Percentiles rank a stretch among this genome's conserved stretches.
These are phyloP conservation scores for Avena atlantica DNA, from an alignment of 176 grass and related monocot species.

Conservation along the genomic window DNA sequence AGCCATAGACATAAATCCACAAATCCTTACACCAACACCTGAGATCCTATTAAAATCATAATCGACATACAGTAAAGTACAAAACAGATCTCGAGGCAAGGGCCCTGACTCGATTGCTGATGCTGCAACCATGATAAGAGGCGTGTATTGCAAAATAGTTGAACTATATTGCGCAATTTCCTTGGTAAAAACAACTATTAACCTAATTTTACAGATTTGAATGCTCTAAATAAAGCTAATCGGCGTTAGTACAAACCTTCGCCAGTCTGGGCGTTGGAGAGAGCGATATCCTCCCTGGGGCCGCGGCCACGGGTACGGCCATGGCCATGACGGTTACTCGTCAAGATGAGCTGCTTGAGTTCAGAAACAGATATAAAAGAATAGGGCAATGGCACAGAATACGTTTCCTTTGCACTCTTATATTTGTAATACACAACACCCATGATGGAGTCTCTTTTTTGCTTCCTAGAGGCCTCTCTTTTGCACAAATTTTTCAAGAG, in stretches of 20 bases:
- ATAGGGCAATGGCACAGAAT: constrained; percentile 47
- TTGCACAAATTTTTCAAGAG: constrained; percentile 25
- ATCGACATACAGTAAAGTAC: neutral
- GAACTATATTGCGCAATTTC: neutral
- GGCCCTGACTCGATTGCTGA: neutral
- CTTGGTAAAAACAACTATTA: neutral
- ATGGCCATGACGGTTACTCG: constrained; percentile 35
- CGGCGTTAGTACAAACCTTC: constrained; percentile 60
- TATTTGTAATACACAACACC: constrained; percentile 75
- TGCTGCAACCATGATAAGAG: neutral
- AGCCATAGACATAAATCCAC: neutral
- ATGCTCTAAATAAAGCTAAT: neutral
- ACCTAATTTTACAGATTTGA: neutral
- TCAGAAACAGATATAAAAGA: constrained; percentile 51
- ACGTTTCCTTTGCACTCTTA: constrained; percentile 65
- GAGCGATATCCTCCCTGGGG: constrained; percentile 48
- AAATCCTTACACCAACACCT: neutral
- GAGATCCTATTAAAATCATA: neutral
- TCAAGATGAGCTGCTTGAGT: constrained; percentile 61
- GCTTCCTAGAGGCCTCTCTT: neutral
- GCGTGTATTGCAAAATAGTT: too few species aligned
- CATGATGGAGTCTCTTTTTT: constrained; percentile 31
- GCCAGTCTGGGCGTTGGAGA: constrained; percentile 57
- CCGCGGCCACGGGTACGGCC: constrained; percentile 51
- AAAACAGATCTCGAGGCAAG: neutral